A percentile compares a stretch with the other conserved stretches of the same genome.
These are phyloP conservation scores for Aspergillus sp. DNA, from an alignment of 2,329 filamentous ascomycete species.

Conservation along the genomic window DNA sequence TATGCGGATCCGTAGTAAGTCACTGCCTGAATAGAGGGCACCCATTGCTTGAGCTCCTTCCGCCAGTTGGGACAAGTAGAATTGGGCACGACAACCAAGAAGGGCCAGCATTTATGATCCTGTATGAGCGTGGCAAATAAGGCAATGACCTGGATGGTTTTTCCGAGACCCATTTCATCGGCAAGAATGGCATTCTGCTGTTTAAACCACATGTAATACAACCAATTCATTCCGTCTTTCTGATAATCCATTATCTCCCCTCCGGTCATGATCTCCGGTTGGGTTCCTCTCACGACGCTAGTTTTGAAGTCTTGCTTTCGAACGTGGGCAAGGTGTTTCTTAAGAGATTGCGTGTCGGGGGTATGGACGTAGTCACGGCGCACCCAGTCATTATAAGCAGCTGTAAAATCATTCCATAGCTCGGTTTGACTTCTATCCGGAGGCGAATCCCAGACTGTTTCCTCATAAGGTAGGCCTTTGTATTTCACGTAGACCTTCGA, in stretches of 20 bases:
- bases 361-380: slow-evolving; percentile 72
- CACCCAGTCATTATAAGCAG: slow-evolving; percentile 84
- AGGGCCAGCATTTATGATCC: slow-evolving; percentile 78
- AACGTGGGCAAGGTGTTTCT: slow-evolving; percentile 66
- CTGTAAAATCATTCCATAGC: slow-evolving; percentile 75
- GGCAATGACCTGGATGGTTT: slow-evolving; percentile 90
- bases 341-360: slow-evolving; percentile 56
- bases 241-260: slow-evolving; percentile 93
- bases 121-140: slow-evolving; percentile 73
- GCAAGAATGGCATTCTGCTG: slow-evolving; percentile 86
- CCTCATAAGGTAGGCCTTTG: slow-evolving; percentile 86
- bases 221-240: slow-evolving; percentile 89
- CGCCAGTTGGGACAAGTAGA: slow-evolving; percentile 98
- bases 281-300: slow-evolving; percentile 65
- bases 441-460: slow-evolving; percentile 84
- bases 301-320: slow-evolving; percentile 64
- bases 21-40: slow-evolving; percentile 81
- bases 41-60: slow-evolving; percentile 92
- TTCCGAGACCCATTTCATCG: slow-evolving; percentile 97
- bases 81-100: slow-evolving; percentile 90
- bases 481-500: slow-evolving; percentile 81
- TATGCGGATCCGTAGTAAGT: slow-evolving; percentile 80
- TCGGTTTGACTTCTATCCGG: slow-evolving; percentile 61
- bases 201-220: slow-evolving; percentile 84
- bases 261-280: slow-evolving; percentile 71